A percentile compares a stretch with the other conserved stretches of the same genome.
These are phyloP conservation scores for Zizania palustris DNA, from an alignment of 202 grass and related monocot species.

Conservation along the genomic window DNA sequence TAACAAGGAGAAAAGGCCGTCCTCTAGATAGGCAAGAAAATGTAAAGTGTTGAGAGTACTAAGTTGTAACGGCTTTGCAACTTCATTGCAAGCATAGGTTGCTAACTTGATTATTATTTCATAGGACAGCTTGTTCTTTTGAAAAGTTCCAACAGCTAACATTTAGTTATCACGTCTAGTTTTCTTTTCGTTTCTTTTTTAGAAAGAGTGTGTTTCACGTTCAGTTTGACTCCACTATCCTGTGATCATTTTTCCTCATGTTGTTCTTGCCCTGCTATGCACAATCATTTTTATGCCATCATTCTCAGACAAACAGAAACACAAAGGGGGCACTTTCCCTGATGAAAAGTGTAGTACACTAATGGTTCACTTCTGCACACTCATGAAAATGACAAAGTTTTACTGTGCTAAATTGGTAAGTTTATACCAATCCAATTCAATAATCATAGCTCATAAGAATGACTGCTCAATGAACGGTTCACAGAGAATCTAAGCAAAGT, in stretches of 20 bases:
- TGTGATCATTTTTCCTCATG: not conserved
- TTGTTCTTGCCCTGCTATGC: not conserved
- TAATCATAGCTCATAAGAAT: conserved; percentile 30
- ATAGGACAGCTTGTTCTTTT: too few species aligned
- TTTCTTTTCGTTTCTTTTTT: too few species aligned
- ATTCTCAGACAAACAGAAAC: not conserved
- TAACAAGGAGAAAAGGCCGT: too few species aligned
- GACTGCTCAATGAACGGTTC: not conserved
- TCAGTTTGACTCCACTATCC: not conserved
- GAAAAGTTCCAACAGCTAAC: not conserved
- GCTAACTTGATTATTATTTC: not conserved
- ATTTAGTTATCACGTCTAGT: too few species aligned
- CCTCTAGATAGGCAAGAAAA: not conserved
- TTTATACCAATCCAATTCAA: conserved; percentile 24
- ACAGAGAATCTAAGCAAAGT: not conserved
- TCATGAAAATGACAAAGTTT: conserved; percentile 1
- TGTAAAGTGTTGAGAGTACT: not conserved
- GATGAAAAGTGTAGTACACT: not conserved
- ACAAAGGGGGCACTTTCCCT: not conserved
- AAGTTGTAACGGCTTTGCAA: not conserved
- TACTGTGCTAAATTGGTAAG: conserved; percentile 10
- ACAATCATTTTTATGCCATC: conserved; percentile 14
- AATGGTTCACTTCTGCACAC: not conserved
- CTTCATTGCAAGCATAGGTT: not conserved
- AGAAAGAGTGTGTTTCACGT: not conserved